These are phyloP conservation scores for Rheum nobile DNA, from an alignment of 148 eudicot genomes.

Conservation along the genomic window DNA sequence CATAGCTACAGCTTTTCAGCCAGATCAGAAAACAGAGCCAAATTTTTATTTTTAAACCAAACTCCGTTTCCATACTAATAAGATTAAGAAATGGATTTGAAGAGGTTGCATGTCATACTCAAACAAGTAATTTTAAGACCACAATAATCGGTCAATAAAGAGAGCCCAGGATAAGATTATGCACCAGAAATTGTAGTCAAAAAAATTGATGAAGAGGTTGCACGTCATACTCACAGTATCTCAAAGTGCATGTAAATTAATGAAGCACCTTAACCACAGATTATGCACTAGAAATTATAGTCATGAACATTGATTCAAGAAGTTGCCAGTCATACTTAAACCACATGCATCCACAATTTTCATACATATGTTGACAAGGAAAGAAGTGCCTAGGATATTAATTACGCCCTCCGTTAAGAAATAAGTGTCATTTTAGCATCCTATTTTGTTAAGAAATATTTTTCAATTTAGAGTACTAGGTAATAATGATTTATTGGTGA, in stretches of 20 bases:
- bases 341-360: not conserved
- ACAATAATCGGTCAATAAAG: not conserved
- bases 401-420: no score
- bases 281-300: not conserved
- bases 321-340: not conserved
- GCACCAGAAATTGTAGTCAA: no score
- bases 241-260: not conserved
- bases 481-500: no score
- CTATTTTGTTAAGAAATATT: no score
- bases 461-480: no score
- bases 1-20: not conserved
- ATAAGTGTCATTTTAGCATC: no score
- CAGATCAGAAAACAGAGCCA: not conserved
- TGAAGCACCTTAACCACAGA: not conserved
- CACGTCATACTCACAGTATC: not conserved
- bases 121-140: not conserved
- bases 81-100: not conserved
- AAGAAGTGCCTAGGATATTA: not conserved
- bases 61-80: not conserved
- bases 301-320: not conserved
- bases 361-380: not conserved
- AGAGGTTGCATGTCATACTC: conserved; percentile 1
- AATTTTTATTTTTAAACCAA: not conserved
- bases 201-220: no score
- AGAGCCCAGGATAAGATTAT: no score